phyloP scores from a whole-genome alignment of 2,329 filamentous ascomycete species.

The Cladosporium austrohemisphaericum region DNA sequence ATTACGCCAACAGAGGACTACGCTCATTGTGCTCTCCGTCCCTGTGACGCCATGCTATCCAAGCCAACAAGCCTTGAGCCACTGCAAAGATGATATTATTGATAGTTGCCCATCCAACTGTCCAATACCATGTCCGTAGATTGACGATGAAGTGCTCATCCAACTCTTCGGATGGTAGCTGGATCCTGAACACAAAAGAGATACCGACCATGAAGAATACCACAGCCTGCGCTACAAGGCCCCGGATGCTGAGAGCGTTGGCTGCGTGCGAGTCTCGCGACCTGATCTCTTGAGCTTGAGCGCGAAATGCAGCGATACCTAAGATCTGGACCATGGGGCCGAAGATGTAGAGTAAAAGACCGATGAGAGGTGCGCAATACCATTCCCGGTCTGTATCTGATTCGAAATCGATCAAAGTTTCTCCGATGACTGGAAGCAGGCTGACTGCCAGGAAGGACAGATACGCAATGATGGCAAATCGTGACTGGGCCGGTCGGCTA shows the following conservation, averaged over 20 bases:
- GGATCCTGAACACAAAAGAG: background rate
- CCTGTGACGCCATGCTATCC: background rate
- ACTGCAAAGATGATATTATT: constrained; percentile 4
- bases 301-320: background rate
- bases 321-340: background rate
- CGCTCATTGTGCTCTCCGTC: background rate
- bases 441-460: background rate
- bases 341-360: background rate
- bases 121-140: constrained; percentile 4
- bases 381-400: background rate
- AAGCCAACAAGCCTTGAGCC: background rate
- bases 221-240: constrained; percentile 1
- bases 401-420: background rate
- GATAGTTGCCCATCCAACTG: background rate
- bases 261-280: background rate
- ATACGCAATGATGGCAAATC: constrained; percentile 1
- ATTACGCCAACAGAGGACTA: background rate
- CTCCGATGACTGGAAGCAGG: background rate
- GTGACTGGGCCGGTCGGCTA: background rate
- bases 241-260: background rate
- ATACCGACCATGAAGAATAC: background rate
- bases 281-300: background rate
- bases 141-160: constrained; percentile 8
- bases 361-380: background rate
- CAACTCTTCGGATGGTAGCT: background rate